Evolutionary conservation across 306 rosid species (phyloP).

Genomic region (Cucurbita pepo): DNA sequence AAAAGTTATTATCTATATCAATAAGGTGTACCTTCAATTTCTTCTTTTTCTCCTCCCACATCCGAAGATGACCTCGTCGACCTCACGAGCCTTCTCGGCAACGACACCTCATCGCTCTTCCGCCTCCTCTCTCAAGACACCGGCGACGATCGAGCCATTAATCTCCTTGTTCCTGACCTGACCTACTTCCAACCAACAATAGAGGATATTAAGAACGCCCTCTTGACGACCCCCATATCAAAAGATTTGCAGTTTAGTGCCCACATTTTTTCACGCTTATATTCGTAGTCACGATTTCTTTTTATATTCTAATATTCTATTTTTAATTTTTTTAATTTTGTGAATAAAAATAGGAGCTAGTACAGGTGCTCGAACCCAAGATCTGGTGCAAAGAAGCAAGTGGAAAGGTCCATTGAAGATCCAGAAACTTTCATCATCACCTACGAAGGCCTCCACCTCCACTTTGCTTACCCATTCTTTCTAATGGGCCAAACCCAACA

Average conservation of each 20-base stretch:
- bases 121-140: slow-evolving; percentile 17
- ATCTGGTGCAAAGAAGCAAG: slow-evolving; percentile 87
- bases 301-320: neutral
- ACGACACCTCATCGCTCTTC: slow-evolving; percentile 34
- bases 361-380: slow-evolving; percentile 84
- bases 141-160: slow-evolving; percentile 15
- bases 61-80: slow-evolving; percentile 53
- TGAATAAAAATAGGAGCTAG: slow-evolving; percentile 46
- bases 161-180: slow-evolving; percentile 21
- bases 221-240: slow-evolving; percentile 23
- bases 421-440: slow-evolving; percentile 64
- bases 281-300: neutral
- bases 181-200: slow-evolving; percentile 69
- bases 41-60: too few species aligned
- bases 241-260: slow-evolving; percentile 19
- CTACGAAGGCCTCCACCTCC: slow-evolving; percentile 85
- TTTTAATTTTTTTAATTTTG: neutral
- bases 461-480: slow-evolving; percentile 64
- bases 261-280: slow-evolving; percentile 14
- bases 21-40: too few species aligned
- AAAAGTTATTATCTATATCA: too few species aligned
- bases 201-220: slow-evolving; percentile 53
- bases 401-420: slow-evolving; percentile 70
- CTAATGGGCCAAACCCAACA: slow-evolving; percentile 21
- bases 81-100: slow-evolving; percentile 57